Percentiles rank a stretch among this genome's conserved stretches.
Conservation (phyloP, 345 rosid genomes). For the Luvunga scandens region DNA sequence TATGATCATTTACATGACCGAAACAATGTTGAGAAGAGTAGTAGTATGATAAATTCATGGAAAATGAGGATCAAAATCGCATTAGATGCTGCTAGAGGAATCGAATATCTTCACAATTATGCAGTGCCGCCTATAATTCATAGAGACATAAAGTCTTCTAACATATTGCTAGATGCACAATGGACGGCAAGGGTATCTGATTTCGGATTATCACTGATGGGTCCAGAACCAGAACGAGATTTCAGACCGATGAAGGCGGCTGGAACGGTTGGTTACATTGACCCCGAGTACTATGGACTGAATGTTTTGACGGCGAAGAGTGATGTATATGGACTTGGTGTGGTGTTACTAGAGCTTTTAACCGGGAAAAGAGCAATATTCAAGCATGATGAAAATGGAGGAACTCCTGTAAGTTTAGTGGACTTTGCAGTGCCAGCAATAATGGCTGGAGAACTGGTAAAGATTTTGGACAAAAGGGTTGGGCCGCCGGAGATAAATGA, state of each 20-base stretch:
- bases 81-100: slow-evolving; percentile 82
- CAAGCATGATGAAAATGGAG: slow-evolving; percentile 40
- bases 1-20: slow-evolving; percentile 71
- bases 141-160: slow-evolving; percentile 84
- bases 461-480: slow-evolving; percentile 62
- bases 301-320: slow-evolving; percentile 79
- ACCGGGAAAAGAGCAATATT: slow-evolving; percentile 78
- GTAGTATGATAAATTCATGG: slow-evolving; percentile 79
- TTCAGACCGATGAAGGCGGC: slow-evolving; percentile 62
- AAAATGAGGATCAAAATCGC: slow-evolving; percentile 79
- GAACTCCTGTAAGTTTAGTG: slow-evolving; percentile 53
- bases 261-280: slow-evolving; percentile 89
- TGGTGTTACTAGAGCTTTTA: slow-evolving; percentile 70
- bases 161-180: slow-evolving; percentile 65
- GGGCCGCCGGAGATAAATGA: slow-evolving; percentile 52
- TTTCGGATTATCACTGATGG: slow-evolving; percentile 76
- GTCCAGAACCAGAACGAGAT: slow-evolving; percentile 48
- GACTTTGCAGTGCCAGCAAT: slow-evolving; percentile 69
- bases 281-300: slow-evolving; percentile 87
- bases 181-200: slow-evolving; percentile 88
- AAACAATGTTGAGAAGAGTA: slow-evolving; percentile 56
- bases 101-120: slow-evolving; percentile 79
- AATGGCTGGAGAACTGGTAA: slow-evolving; percentile 35
- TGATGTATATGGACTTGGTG: slow-evolving; percentile 88
- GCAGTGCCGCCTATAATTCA: slow-evolving; percentile 88